phyloP scores from a whole-genome alignment of 768 basidiomycete genomes.

The Inosperma sp. region DNA sequence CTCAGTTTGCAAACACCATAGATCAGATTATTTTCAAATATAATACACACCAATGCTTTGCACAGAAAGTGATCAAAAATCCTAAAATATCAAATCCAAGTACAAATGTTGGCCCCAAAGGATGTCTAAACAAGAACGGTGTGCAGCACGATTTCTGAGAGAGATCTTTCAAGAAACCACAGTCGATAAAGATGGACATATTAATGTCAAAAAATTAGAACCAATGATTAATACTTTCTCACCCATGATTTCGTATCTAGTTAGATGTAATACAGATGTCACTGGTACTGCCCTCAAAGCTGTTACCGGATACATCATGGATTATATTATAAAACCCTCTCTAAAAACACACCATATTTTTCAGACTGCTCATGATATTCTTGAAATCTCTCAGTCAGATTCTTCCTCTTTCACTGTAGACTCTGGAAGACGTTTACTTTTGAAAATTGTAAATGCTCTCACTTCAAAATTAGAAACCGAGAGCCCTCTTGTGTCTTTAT shows the following conservation, averaged over 20 bases:
- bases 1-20: too few species aligned
- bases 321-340: not conserved
- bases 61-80: too few species aligned
- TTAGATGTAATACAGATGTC: not conserved
- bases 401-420: not conserved
- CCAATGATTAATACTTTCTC: not conserved
- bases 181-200: not conserved
- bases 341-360: not conserved
- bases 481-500: not conserved
- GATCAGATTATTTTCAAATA: too few species aligned
- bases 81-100: too few species aligned
- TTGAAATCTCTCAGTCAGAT: not conserved
- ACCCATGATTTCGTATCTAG: not conserved
- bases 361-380: not conserved
- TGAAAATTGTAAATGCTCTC: not conserved
- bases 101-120: too few species aligned
- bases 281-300: not conserved
- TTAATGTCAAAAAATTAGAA: not conserved
- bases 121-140: not conserved
- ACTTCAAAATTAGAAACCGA: not conserved
- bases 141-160: not conserved
- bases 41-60: too few species aligned
- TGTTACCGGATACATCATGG: too few species aligned
- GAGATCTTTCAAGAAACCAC: not conserved
- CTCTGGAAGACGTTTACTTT: not conserved